phyloP scores from a whole-genome alignment of 306 rosid species.

The Castanea crenata region DNA sequence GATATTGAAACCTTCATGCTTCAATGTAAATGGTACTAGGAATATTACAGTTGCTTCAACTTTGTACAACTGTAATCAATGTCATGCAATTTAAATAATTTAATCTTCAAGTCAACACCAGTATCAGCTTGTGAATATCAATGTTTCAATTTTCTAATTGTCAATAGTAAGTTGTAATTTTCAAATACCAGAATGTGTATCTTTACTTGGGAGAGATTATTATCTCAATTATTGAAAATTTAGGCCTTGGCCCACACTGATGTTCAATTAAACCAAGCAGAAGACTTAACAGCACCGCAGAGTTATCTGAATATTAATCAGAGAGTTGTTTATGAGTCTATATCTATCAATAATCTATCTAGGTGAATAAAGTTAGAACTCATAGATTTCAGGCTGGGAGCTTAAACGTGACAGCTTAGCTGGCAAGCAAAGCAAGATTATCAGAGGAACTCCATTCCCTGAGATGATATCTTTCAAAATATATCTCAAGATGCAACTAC shows the following conservation, averaged over 20 bases:
- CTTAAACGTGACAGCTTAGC: background rate
- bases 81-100: background rate
- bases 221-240: background rate
- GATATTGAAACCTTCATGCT: background rate
- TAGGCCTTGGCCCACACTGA: background rate
- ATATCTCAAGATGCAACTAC: background rate
- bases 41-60: background rate
- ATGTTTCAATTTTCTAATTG: background rate
- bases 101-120: background rate
- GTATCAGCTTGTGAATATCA: background rate
- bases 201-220: background rate
- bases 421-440: background rate
- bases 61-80: background rate
- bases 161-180: background rate
- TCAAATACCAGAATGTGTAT: background rate
- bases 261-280: background rate
- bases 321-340: background rate
- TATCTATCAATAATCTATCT: background rate
- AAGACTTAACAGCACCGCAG: background rate
- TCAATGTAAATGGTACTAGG: background rate
- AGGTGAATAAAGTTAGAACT: background rate
- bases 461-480: background rate
- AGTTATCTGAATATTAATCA: background rate
- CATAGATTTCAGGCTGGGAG: background rate
- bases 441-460: background rate